Conservation (phyloP, 2,329 filamentous ascomycete genomes). For the Trichoderma sp. region DNA sequence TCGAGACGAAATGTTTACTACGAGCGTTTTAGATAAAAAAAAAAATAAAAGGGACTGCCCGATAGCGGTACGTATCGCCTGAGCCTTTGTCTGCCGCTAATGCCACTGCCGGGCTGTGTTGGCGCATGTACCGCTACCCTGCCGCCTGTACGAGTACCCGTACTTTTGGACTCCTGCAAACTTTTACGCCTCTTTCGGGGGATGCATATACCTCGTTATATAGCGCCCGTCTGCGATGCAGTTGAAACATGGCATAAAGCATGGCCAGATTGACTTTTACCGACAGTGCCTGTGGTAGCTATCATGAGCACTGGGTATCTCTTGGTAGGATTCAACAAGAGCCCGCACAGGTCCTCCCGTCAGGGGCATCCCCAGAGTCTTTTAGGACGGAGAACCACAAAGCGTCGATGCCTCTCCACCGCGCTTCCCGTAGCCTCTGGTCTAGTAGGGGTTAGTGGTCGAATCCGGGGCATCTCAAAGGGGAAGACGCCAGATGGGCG, state of each 20-base stretch:
- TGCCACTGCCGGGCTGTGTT: slow-evolving; percentile 15
- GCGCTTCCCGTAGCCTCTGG: not conserved
- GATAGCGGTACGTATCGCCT: slow-evolving; percentile 18
- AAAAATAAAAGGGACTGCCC: slow-evolving; percentile 11
- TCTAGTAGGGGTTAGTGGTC: not conserved
- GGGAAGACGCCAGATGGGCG: not conserved
- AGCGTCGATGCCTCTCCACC: not conserved
- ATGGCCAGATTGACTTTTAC: not conserved
- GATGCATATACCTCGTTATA: not conserved
- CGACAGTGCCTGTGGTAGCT: not conserved
- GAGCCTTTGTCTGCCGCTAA: not conserved
- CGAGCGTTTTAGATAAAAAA: slow-evolving; percentile 5
- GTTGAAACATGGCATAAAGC: not conserved
- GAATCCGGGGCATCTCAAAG: not conserved
- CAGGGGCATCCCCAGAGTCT: not conserved
- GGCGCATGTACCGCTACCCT: not conserved
- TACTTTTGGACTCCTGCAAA: not conserved
- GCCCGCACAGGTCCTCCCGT: not conserved
- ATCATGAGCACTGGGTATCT: not conserved
- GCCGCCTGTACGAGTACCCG: not conserved
- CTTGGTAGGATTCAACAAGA: not conserved
- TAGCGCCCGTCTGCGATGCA: not conserved
- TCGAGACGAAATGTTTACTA: not conserved
- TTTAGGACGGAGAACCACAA: not conserved
- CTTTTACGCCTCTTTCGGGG: not conserved